These are phyloP conservation scores for Huntiella bhutanensis DNA, from an alignment of 2,329 filamentous ascomycete species.

Conservation along the genomic window DNA sequence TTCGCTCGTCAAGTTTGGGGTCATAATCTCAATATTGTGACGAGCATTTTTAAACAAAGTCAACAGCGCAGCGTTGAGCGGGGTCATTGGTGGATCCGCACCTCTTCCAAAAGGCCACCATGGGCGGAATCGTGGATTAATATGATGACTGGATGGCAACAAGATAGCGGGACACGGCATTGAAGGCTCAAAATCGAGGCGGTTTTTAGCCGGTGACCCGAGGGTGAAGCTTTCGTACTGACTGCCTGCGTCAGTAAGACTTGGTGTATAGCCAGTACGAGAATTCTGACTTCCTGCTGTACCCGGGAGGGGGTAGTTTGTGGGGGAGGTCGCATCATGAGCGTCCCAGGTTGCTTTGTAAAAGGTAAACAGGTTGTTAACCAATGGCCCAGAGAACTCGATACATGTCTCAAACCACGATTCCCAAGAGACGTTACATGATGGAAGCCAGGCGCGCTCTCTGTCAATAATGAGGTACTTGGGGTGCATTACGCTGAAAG, in stretches of 20 bases:
- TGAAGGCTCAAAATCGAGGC: conserved; percentile 44
- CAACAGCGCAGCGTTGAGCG: conserved; percentile 47
- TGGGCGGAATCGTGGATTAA: conserved; percentile 43
- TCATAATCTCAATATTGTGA: conserved; percentile 46
- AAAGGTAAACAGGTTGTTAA: conserved; percentile 44
- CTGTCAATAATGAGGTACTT: conserved; percentile 65
- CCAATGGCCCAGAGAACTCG: conserved; percentile 42
- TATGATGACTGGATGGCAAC: conserved; percentile 55
- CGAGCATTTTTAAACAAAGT: conserved; percentile 39
- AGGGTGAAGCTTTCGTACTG: conserved; percentile 9
- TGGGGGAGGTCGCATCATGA: not conserved
- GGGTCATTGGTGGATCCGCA: conserved; percentile 38
- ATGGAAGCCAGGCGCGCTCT: conserved; percentile 47
- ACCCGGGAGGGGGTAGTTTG: not conserved
- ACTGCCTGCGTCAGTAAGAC: not conserved
- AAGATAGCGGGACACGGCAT: conserved; percentile 52
- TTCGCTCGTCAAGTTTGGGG: conserved; percentile 56
- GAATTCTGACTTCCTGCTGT: not conserved
- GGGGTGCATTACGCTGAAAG: conserved; percentile 73
- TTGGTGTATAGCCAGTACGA: not conserved
- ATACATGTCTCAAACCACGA: conserved; percentile 70
- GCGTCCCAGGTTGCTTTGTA: conserved; percentile 46
- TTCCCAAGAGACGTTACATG: conserved; percentile 76
- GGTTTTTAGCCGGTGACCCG: conserved; percentile 16
- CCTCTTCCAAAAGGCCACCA: conserved; percentile 36